Base-by-base conservation (phyloP, 2,329 filamentous ascomycete species). In the Aspergillus sp. region DNA sequence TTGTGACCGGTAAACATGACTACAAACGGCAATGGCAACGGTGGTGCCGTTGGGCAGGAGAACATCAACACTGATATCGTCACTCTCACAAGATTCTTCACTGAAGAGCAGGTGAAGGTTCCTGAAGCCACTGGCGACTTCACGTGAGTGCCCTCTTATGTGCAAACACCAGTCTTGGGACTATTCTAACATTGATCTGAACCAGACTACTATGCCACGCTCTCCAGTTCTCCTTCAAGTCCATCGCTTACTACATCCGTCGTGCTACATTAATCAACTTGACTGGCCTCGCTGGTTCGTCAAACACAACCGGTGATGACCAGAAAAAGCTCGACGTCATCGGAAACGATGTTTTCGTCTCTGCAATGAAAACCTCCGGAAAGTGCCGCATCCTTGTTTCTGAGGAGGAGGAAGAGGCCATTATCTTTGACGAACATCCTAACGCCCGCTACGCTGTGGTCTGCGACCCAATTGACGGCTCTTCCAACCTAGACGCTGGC, bases 281-380 rank as follows among this genome's bases (percentile, higher is more conserved):
- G 61, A 96, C 91, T 52, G 95, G 95, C 60, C 87, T 99, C 48
- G 95, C 95, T 61, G 95, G 95, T 58, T 95, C 93, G 59, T 91
- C 92, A 65, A 99, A 99, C 80, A 91, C 84, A 53, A 98, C 95
- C 3, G 95, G 95, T 64, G 95, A 99, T 76, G 95, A 98, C 75
- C 95, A 99, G 77, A 99, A 99, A 86, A 99, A 99, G 81, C 90
- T 99, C 62, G 95, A 99, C 74, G 93, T 99, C 59, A 98, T 99
- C 73, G 93, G 93, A 75, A 98, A 99, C 75, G 95, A 99, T 74
- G 84, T 99, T 68, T 99, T 99, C 81, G 90, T 99, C 71, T 88
- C 91, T 60, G 90, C 93, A 62, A 98, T 99, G 95, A 86, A 86
- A 66, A 93, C 91, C 53, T 96, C 90, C 26, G 93, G 91, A 68